Evolutionary conservation across 306 rosid genomes (phyloP), one percentile per base, ranked within the genome.

Genomic region (Hippophae tibetana): DNA sequence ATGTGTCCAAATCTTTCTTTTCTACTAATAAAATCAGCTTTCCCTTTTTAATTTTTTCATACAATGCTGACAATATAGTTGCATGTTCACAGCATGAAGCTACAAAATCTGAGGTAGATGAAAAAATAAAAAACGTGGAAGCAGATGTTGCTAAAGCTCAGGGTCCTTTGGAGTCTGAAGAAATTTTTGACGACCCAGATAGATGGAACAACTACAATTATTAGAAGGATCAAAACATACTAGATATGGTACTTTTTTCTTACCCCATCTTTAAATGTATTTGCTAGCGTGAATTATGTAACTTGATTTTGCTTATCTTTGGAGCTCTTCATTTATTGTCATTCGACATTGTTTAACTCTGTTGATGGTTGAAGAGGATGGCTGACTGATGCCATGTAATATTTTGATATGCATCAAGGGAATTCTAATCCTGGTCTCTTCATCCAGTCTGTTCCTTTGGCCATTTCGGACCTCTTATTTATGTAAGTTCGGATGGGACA

Each of bases 151-250:
- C 11, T 18, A 58, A 77, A 74, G 42, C 61, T 74, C 68, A 68
- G 26, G 66, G 82, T 71, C 84, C 86, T 45, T 52, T 71, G 47
- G 81, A 85, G 75, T 59, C 70, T 62, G 78, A 81, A 18, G 84
- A 62, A 63, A 55, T 66, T 49, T 89, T 81, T 8, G 78, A 52
- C 5, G 87, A 78, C 8, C 48, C 46, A 43, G 46, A 66, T 55
- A 58, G 51, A 46, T 83, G 85, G 87, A 56, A 71, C 49, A 60
- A 72, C 9, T 84, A 79, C 63, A 68, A 66, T 5, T 67, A 65
- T 72, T 71, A 64, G 54, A 41, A 47, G 63, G 42, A 62, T 10
- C 9, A 12, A 31, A 31, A 31, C 38, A 31, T 18, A 12, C 53
- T 49, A 3, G 7, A 12, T 6, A 5, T 10, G 53, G 53, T 49